Evolutionary conservation across 352 stramenopile genomes (phyloP).

Genomic region (Phytophthora constricta): DNA sequence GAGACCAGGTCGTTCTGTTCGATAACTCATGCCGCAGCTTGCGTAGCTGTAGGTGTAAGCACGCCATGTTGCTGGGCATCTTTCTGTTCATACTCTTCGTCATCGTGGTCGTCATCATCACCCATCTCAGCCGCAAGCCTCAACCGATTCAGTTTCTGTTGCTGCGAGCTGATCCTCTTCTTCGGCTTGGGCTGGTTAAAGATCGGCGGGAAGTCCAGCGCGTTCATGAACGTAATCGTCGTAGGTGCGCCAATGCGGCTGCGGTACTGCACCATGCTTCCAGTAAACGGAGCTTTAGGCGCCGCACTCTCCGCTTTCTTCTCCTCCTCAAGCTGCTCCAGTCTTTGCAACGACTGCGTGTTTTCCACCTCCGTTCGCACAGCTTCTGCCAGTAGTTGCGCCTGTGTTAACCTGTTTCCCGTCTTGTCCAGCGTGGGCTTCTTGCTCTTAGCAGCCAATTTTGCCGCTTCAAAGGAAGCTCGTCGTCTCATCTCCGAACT

Average conservation of each 20-base stretch:
- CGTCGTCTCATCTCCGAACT: conserved; percentile 65
- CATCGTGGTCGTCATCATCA: conserved; percentile 42
- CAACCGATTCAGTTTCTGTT: conserved; percentile 38
- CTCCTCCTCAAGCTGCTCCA: conserved; percentile 86
- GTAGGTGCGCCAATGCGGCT: conserved; percentile 69
- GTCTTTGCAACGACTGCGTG: conserved; percentile 71
- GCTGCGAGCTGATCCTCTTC: conserved; percentile 55
- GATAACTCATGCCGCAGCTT: conserved; percentile 28
- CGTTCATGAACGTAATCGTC: conserved; percentile 86
- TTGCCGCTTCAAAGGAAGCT: conserved; percentile 61
- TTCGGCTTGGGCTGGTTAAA: conserved; percentile 70
- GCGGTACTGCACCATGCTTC: conserved; percentile 72
- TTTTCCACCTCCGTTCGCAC: conserved; percentile 85
- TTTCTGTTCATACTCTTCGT: conserved; percentile 36
- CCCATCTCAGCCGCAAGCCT: conserved; percentile 38
- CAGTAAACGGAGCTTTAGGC: conserved; percentile 76
- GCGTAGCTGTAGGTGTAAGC: conserved; percentile 25
- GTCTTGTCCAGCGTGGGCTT: conserved; percentile 42
- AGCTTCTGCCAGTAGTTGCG: conserved; percentile 72
- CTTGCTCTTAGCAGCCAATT: conserved; percentile 44
- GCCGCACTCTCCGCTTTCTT: conserved; percentile 72
- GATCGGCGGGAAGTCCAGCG: conserved; percentile 63
- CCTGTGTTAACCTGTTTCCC: conserved; percentile 67
- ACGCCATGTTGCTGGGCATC: conserved; percentile 36
- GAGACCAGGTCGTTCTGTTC: background rate